Evolutionary conservation across 768 basidiomycete species (phyloP).

Genomic region (Suillus tomentosus): DNA sequence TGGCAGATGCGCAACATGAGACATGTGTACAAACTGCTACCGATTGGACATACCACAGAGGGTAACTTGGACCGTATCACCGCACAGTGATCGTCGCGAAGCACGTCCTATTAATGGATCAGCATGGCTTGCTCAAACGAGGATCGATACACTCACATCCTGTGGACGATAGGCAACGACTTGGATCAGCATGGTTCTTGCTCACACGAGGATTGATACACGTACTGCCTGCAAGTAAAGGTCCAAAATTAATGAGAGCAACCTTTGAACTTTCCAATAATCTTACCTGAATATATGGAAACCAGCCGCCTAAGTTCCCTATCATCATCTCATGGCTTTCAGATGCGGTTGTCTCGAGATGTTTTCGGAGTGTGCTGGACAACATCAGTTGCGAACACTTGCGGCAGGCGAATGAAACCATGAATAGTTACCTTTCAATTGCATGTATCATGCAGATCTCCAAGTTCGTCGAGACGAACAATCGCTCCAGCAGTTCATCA

Average conservation of each 20-base stretch:
- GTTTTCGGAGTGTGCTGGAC: background rate
- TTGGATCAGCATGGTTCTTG: too few relatives aligned
- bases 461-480: constrained; percentile 29
- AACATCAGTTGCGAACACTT: background rate
- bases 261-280: background rate
- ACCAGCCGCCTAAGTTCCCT: background rate
- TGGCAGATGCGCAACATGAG: background rate
- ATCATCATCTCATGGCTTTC: background rate
- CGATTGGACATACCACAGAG: background rate
- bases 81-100: background rate
- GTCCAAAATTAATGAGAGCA: background rate
- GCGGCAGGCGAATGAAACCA: background rate
- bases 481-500: constrained; percentile 16
- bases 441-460: constrained; percentile 14
- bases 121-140: too few relatives aligned
- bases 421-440: background rate
- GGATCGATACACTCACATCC: too few relatives aligned
- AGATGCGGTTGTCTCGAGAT: too few relatives aligned
- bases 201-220: background rate
- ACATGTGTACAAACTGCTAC: background rate
- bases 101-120: too few relatives aligned
- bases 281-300: background rate
- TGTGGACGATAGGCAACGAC: too few relatives aligned
- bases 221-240: background rate
- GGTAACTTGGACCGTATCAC: background rate